Evolutionary conservation across 2,329 filamentous ascomycete genomes (phyloP).

Genomic region (Fonsecaea multimorphosa): DNA sequence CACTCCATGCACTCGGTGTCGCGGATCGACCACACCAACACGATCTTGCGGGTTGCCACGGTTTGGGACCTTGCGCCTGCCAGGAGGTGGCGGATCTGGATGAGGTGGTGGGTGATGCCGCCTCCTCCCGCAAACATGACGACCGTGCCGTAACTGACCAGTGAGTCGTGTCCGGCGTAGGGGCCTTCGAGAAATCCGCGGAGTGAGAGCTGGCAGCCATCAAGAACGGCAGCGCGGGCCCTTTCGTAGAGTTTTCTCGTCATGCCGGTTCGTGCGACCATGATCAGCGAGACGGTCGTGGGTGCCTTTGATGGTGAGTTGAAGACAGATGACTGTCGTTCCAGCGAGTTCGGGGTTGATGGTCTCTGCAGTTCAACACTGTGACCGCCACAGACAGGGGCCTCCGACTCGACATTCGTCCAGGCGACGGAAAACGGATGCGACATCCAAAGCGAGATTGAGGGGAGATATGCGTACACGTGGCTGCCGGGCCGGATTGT

Average conservation of each 20-base stretch:
- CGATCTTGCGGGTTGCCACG: constrained; percentile 63
- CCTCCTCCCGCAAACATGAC: constrained; percentile 70
- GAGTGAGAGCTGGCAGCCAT: constrained; percentile 58
- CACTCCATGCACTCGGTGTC: constrained; percentile 66
- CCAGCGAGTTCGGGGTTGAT: constrained; percentile 32
- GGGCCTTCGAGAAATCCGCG: constrained; percentile 68
- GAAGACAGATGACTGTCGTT: constrained; percentile 36
- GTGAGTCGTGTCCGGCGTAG: constrained; percentile 65
- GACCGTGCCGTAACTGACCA: constrained; percentile 68
- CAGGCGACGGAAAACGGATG: constrained; percentile 58
- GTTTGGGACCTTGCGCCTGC: constrained; percentile 58
- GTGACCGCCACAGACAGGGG: constrained; percentile 29
- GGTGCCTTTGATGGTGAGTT: constrained; percentile 30
- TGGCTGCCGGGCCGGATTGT: constrained; percentile 63
- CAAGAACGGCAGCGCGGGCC: constrained; percentile 51
- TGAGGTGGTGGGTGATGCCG: constrained; percentile 70
- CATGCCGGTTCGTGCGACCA: constrained; percentile 67
- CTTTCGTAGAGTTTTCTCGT: constrained; percentile 65
- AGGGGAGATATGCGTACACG: constrained; percentile 66
- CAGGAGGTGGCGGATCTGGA: constrained; percentile 66
- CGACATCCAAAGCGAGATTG: constrained; percentile 55
- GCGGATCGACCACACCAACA: constrained; percentile 68
- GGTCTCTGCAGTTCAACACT: constrained; percentile 23
- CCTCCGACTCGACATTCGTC: constrained; percentile 45
- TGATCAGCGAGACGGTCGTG: constrained; percentile 61